Conservation (phyloP, 257 asterid genomes). For the Solanum raphanifolium region DNA sequence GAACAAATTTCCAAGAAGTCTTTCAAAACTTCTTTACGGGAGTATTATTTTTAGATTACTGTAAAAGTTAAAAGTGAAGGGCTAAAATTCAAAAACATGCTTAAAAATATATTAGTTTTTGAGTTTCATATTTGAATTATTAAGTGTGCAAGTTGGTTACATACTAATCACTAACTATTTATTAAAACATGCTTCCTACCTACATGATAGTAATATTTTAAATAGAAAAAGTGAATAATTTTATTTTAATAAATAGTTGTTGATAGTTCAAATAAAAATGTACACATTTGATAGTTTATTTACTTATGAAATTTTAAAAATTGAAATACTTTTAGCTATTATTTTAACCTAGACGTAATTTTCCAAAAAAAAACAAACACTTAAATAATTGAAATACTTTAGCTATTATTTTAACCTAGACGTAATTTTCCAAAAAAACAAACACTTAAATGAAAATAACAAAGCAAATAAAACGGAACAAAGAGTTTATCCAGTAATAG, state of each 20-base stretch:
- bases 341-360: too few species aligned
- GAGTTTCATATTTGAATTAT: too few species aligned
- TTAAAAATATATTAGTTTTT: too few species aligned
- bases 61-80: not conserved
- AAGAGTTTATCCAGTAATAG: slow-evolving; percentile 1
- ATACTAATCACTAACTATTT: too few species aligned
- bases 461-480: not conserved
- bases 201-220: too few species aligned
- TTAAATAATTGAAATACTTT: too few species aligned
- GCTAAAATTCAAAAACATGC: too few species aligned
- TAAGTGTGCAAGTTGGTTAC: too few species aligned
- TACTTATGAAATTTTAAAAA: not conserved
- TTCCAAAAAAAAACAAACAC: not conserved
- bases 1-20: not conserved
- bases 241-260: too few species aligned
- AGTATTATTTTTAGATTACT: not conserved
- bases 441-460: not conserved
- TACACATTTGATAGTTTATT: too few species aligned
- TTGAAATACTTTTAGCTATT: not conserved
- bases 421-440: not conserved
- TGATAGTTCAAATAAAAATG: too few species aligned
- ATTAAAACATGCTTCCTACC: not conserved
- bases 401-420: not conserved
- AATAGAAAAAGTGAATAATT: too few species aligned
- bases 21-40: not conserved